A percentile compares a stretch with the other conserved stretches of the same genome.
phyloP scores from a whole-genome alignment of 2,329 filamentous ascomycete genomes.

The Verticillium albo-atrum region DNA sequence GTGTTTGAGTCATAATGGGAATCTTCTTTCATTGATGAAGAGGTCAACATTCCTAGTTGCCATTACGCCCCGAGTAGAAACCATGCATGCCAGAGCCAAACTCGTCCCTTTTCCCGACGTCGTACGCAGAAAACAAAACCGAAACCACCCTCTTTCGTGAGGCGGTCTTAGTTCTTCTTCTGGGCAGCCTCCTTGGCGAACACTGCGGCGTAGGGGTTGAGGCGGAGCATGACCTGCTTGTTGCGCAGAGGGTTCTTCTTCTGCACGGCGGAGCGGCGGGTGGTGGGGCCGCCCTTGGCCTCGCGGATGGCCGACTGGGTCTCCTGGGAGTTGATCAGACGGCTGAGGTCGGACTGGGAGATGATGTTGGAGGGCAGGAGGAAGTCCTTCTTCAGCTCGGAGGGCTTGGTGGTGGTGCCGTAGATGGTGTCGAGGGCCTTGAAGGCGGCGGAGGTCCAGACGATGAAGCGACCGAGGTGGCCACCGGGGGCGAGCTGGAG shows the following conservation, averaged over 20 bases:
- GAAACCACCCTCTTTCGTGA: not conserved
- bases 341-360: conserved; percentile 89
- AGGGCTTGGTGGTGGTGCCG: conserved; percentile 84
- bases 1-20: conserved; percentile 4
- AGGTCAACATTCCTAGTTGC: conserved; percentile 16
- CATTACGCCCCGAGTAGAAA: conserved; percentile 15
- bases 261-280: conserved; percentile 87
- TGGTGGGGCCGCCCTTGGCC: conserved; percentile 82
- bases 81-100: conserved; percentile 16
- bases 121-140: not conserved
- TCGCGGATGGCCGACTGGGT: conserved; percentile 93
- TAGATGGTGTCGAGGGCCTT: conserved; percentile 96
- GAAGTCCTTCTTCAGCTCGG: conserved; percentile 98
- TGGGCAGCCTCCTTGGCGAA: conserved; percentile 70
- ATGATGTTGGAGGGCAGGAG: conserved; percentile 89
- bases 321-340: conserved; percentile 99
- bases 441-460: conserved; percentile 98
- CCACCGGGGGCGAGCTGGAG: conserved; percentile 98
- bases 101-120: conserved; percentile 11
- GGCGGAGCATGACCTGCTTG: conserved; percentile 96
- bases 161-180: conserved; percentile 31
- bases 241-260: conserved; percentile 99
- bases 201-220: conserved; percentile 94
- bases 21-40: conserved; percentile 17
- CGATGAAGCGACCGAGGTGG: conserved; percentile 96